Conservation (phyloP, 1,284 basidiomycete species). For the Porodaedalea pini region DNA sequence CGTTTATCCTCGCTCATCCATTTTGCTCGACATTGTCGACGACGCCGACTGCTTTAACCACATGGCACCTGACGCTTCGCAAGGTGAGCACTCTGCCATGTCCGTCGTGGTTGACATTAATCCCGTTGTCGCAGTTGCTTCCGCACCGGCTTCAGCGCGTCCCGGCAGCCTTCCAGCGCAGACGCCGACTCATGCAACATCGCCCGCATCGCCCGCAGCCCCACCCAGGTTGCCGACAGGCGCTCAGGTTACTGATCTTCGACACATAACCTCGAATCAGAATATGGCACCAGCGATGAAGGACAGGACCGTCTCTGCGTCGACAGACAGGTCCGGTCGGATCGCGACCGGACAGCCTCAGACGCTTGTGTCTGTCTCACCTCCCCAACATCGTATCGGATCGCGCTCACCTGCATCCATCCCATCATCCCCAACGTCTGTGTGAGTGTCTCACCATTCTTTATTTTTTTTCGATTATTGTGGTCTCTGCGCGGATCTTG, state of each 20-base stretch:
- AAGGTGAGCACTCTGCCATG: neutral
- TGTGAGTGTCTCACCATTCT: slow-evolving; percentile 53
- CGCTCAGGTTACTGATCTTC: neutral
- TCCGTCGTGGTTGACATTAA: neutral
- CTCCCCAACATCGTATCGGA: slow-evolving; percentile 43
- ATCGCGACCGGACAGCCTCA: neutral
- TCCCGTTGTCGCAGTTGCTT: neutral
- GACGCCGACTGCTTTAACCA: neutral
- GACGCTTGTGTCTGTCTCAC: slow-evolving; percentile 12
- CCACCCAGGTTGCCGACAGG: neutral
- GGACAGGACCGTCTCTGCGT: slow-evolving; percentile 20
- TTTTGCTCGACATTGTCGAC: neutral
- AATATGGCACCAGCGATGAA: slow-evolving; percentile 17
- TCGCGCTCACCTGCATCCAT: slow-evolving; percentile 65
- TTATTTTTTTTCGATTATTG: slow-evolving; percentile 18
- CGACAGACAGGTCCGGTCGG: slow-evolving; percentile 18
- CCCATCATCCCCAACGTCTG: slow-evolving; percentile 72
- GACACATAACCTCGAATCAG: slow-evolving; percentile 7
- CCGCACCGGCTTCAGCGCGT: neutral
- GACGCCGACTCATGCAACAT: neutral
- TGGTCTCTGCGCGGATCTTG: neutral
- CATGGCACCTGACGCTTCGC: neutral
- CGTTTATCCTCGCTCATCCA: neutral
- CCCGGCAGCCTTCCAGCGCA: neutral
- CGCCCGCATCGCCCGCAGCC: neutral